Evolutionary conservation across 331 rosid species (phyloP), one percentile per base, ranked within the genome.

Genomic region (Acacia pycnantha): DNA sequence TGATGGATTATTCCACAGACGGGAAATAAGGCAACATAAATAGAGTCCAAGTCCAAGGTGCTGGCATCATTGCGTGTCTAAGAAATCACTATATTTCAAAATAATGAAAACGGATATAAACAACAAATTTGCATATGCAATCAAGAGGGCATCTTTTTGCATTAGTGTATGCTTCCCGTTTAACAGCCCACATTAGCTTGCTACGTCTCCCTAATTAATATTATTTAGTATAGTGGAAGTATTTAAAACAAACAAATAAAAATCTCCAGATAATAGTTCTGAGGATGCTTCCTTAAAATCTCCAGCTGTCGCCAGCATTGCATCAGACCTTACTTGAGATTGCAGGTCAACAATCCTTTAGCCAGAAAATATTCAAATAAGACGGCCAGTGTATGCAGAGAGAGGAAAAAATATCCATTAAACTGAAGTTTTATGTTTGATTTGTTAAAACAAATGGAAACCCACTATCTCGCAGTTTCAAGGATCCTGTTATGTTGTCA

Each of bases 11-110:
- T 61, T 26, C 79, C 53, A 43, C 29, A 18, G 21, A 78, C 48
- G 18, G 24, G 24, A 73, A 74, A 83, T 29, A 43, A 80, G 81
- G 51, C 41, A 44, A 21, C 43, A 84, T 87, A 84, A 51, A 87
- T 84, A 84, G 84, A 44, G 33, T 24, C 8, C 13, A 50, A 50
- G 18, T 50, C 19, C 50, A 26, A 76, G 9, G 80, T 46, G 2
- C 19, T 74, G 74, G 70, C 84, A 79, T 87, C 84, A 84, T 78
- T 75, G 89, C 89, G 75, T 81, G 80, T 2, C 8, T 16, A 46
- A 71, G 11, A 47, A 71, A 59, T 27, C 11, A 70, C 47, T 46
- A 1, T 5, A 24, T 70, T 11, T 26, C 74, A 68, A 37, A 68
- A 83, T 83, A 3, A 58, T 21, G 33, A 59, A 59, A 22, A 56